Conservation (phyloP, 2,329 filamentous ascomycete genomes). For the Paradendryphiella salina region DNA sequence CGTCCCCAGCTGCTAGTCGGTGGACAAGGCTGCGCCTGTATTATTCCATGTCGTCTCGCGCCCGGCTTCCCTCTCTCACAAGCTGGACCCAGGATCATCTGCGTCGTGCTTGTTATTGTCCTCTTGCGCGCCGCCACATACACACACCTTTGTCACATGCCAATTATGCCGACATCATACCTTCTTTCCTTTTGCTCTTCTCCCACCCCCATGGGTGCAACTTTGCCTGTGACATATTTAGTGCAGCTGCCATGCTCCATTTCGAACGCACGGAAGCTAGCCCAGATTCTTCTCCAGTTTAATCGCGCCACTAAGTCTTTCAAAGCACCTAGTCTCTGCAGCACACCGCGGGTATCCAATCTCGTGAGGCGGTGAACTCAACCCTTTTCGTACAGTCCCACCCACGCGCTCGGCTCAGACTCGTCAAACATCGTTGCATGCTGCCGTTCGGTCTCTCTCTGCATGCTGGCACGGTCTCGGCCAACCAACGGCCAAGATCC, state of each 20-base stretch:
- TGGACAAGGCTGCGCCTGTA: slow-evolving; percentile 37
- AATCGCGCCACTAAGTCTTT: slow-evolving; percentile 25
- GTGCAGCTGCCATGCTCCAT: slow-evolving; percentile 25
- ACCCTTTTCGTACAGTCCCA: slow-evolving; percentile 22
- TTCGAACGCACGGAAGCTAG: slow-evolving; percentile 13
- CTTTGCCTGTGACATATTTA: slow-evolving; percentile 25
- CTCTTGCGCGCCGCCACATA: slow-evolving; percentile 7
- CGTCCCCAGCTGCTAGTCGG: slow-evolving; percentile 1
- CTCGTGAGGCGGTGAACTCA: slow-evolving; percentile 36
- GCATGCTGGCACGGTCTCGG: slow-evolving; percentile 23
- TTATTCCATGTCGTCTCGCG: slow-evolving; percentile 28
- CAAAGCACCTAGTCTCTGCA: slow-evolving; percentile 18
- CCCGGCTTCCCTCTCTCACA: slow-evolving; percentile 30
- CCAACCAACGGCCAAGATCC: slow-evolving; percentile 31
- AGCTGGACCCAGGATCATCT: slow-evolving; percentile 27
- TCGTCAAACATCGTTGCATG: slow-evolving; percentile 22
- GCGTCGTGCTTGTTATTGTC: slow-evolving; percentile 15
- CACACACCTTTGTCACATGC: slow-evolving; percentile 27
- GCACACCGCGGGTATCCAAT: slow-evolving; percentile 23
- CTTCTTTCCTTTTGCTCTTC: slow-evolving; percentile 8
- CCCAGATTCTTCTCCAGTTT: slow-evolving; percentile 29
- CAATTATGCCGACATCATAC: slow-evolving; percentile 30
- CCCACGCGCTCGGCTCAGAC: slow-evolving; percentile 24
- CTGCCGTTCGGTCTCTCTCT: slow-evolving; percentile 20
- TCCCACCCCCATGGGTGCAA: slow-evolving; percentile 13